Base-by-base conservation (phyloP, 2,329 filamentous ascomycete genomes). In the Ilyonectria sp. region DNA sequence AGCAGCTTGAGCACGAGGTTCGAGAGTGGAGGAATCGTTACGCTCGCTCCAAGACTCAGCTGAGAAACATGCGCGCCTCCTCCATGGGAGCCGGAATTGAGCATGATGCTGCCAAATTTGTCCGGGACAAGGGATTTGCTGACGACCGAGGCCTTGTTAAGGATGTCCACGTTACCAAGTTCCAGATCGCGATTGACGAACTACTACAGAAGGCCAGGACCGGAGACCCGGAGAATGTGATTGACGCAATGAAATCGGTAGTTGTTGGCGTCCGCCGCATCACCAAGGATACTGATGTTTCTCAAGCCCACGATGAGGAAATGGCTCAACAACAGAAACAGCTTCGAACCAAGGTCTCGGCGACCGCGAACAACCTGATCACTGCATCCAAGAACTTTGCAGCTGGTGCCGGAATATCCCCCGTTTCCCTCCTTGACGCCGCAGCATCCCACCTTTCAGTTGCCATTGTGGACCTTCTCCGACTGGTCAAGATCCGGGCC, bases 371-470 rank as follows among this genome's bases (percentile, higher is more conserved):
- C 85, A 96, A 95, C 77, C 86, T 99, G 65, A 98, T 98, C 76
- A 98, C 95, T 2, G 94, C 95, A 1, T 92, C 94, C 37, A 97
- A 97, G 83, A 97, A 97, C 77, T 97, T 96, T 79, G 92, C 93
- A 37, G 88, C 90, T 11, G 91, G 94, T 1, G 91, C 90, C 21
- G 96, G 96, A 33, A 88, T 99, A 35, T 95, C 94, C 1, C 96
- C 96, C 0, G 92, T 99, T n/a, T 97, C 94, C 6, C 83, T 99
- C 3, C 86, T 99, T 23, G 96, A 99, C 79, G 96, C 95, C 4
- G 95, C 96, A 2, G 94, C 95, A 8, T 96, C 94, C 26, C 94
- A 99, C 81, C 86, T 98, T 40, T 94, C 94, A 1, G 91, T 93
- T 5, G 91, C 95, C 2, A 87, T 98, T 26, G 91, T 99, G 21